Evolutionary conservation across 345 rosid genomes (phyloP).

Genomic region (Eucalyptus curtisii): DNA sequence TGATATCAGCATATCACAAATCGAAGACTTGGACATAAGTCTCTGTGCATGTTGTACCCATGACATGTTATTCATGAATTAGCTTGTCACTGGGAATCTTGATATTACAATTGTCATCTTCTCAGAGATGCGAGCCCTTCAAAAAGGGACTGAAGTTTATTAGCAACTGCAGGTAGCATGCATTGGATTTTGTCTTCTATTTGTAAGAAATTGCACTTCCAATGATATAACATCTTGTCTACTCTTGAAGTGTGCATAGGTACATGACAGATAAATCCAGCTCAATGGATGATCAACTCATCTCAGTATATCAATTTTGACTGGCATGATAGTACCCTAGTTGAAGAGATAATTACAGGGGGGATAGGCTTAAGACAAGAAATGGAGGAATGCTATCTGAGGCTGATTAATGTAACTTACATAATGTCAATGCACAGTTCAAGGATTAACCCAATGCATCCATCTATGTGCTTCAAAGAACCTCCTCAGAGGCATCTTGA

Average conservation of each 20-base stretch:
- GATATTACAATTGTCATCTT: neutral
- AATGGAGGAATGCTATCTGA: neutral
- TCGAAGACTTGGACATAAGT: neutral
- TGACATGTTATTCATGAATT: neutral
- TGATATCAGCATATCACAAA: neutral
- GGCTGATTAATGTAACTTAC: neutral
- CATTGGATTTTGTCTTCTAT: neutral
- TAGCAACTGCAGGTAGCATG: neutral
- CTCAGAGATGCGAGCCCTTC: neutral
- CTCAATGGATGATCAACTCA: neutral
- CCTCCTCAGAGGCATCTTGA: neutral
- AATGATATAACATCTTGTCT: neutral
- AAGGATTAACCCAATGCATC: neutral
- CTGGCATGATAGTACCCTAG: neutral
- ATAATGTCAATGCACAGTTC: neutral
- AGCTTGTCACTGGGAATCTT: neutral
- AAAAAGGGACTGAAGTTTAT: neutral
- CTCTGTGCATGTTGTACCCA: neutral
- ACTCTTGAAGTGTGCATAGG: neutral
- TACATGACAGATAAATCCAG: neutral
- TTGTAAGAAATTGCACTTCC: neutral
- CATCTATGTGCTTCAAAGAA: neutral
- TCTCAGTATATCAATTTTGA: neutral
- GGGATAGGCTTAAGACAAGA: neutral
- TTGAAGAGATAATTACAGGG: neutral